These are phyloP conservation scores for Haplosporangium sp. DNA, from an alignment of 371 early-diverging fungal genomes.

Conservation along the genomic window DNA sequence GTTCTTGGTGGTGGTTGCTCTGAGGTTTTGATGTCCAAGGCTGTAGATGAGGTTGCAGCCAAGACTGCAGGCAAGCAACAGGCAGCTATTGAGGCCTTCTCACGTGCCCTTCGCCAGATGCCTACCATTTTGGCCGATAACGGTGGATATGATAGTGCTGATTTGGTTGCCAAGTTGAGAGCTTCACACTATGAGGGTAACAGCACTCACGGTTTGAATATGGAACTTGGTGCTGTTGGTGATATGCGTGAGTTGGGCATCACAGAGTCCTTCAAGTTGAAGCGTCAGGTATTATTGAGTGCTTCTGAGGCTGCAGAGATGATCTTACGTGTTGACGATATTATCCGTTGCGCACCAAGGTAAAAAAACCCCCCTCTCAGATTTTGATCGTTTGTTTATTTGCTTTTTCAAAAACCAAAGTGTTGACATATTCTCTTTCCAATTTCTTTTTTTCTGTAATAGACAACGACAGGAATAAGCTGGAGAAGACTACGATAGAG, in stretches of 20 bases:
- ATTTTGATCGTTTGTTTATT: no score
- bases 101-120: slow-evolving; percentile 96
- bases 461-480: slow-evolving; percentile 30
- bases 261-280: slow-evolving; percentile 98
- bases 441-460: not conserved
- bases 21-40: slow-evolving; percentile 98
- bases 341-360: slow-evolving; percentile 96
- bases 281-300: slow-evolving; percentile 96
- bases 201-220: slow-evolving; percentile 89
- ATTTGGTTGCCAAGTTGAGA: slow-evolving; percentile 91
- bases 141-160: slow-evolving; percentile 97
- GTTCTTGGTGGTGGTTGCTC: slow-evolving; percentile 98
- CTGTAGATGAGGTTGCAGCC: slow-evolving; percentile 93
- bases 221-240: slow-evolving; percentile 85
- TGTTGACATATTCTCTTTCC: not conserved
- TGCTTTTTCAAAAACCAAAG: not conserved
- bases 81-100: slow-evolving; percentile 97
- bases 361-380: not conserved
- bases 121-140: slow-evolving; percentile 99
- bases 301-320: slow-evolving; percentile 99
- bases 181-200: slow-evolving; percentile 94
- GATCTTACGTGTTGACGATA: slow-evolving; percentile 99
- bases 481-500: not conserved
- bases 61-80: slow-evolving; percentile 95
- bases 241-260: slow-evolving; percentile 93